Conservation (phyloP, 306 rosid genomes). For the Lathyrus aphaca region DNA sequence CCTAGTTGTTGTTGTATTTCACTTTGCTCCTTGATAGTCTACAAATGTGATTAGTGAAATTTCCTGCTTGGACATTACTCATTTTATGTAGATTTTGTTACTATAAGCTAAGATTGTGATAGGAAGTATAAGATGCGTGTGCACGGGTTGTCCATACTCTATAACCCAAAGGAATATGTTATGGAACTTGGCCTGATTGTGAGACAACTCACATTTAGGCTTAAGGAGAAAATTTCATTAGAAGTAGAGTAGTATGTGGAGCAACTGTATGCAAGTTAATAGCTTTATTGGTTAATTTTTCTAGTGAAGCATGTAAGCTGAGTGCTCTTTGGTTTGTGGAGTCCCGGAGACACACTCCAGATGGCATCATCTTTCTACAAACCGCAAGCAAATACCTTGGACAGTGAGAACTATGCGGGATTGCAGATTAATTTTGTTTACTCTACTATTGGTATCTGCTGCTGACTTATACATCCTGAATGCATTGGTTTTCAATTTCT, state of each 20-base stretch:
- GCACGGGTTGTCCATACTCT: constrained; percentile 30
- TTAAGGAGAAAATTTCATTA: background rate
- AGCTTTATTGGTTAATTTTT: constrained; percentile 11
- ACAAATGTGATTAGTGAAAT: background rate
- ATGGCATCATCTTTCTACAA: background rate
- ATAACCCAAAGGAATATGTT: constrained; percentile 10
- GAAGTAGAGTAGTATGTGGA: background rate
- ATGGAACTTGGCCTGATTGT: background rate
- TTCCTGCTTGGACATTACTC: constrained; percentile 7
- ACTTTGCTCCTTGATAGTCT: constrained; percentile 13
- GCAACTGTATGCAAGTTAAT: constrained; percentile 21
- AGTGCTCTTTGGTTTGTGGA: constrained; percentile 4
- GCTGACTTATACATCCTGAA: constrained; percentile 10
- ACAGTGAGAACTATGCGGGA: constrained; percentile 12
- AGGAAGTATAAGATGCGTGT: constrained; percentile 1
- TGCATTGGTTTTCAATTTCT: constrained; percentile 6
- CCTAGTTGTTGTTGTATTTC: background rate
- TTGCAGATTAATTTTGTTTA: background rate
- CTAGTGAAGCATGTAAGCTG: constrained; percentile 14
- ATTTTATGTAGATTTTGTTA: constrained; percentile 25
- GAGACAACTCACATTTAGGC: constrained; percentile 11
- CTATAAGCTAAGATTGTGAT: constrained; percentile 6
- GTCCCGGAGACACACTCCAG: constrained; percentile 10
- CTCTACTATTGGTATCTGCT: constrained; percentile 21
- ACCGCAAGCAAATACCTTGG: background rate